Conservation (phyloP, 2,329 filamentous ascomycete genomes). For the Penicillium crustosum region DNA sequence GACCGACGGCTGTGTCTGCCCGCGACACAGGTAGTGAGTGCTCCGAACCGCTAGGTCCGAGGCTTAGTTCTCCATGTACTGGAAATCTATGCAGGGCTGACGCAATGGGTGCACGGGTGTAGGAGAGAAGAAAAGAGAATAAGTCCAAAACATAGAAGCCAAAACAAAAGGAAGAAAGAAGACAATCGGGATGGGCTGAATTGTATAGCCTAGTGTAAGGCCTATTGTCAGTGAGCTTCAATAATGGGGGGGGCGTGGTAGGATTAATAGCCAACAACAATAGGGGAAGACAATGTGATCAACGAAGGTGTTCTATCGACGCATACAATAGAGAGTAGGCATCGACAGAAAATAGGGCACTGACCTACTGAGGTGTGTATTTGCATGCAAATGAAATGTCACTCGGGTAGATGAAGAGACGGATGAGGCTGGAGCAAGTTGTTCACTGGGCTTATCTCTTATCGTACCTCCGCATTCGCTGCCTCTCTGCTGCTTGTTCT, state of each 20-base stretch:
- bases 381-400: slow-evolving; percentile 9
- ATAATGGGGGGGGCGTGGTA: slow-evolving; percentile 3
- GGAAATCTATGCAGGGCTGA: slow-evolving; percentile 25
- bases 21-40: slow-evolving; percentile 26
- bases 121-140: slow-evolving; percentile 12
- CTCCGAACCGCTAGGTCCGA: slow-evolving; percentile 20
- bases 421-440: slow-evolving; percentile 26
- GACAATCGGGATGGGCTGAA: background rate
- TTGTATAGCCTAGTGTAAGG: slow-evolving; percentile 2
- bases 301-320: background rate
- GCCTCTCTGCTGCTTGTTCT: slow-evolving; percentile 1
- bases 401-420: slow-evolving; percentile 17
- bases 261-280: slow-evolving; percentile 11
- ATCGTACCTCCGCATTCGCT: slow-evolving; percentile 38
- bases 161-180: background rate
- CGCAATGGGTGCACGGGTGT: slow-evolving; percentile 15
- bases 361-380: slow-evolving; percentile 18
- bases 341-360: slow-evolving; percentile 1
- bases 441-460: slow-evolving; percentile 31
- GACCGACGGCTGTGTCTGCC: slow-evolving; percentile 23
- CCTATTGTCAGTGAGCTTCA: slow-evolving; percentile 13
- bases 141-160: slow-evolving; percentile 16
- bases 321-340: background rate
- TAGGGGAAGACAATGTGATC: slow-evolving; percentile 10
- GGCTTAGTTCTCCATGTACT: slow-evolving; percentile 28